Conservation (phyloP, 2,329 filamentous ascomycete species). For the Fusarium gaditjirri region DNA sequence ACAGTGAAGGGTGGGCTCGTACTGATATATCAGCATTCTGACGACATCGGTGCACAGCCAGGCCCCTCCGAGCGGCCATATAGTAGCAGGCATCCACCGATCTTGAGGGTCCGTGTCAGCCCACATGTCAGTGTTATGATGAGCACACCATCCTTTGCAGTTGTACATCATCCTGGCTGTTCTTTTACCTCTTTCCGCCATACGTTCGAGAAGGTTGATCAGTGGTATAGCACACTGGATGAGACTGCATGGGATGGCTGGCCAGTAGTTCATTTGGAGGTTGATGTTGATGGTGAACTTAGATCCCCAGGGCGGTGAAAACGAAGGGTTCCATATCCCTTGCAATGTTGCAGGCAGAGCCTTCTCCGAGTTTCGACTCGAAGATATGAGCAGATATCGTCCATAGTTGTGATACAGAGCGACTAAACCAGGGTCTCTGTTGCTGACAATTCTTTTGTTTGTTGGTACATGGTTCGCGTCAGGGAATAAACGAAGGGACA, state of each 20-base stretch:
- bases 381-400: conserved; percentile 47
- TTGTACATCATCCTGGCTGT: conserved; percentile 52
- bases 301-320: conserved; percentile 54
- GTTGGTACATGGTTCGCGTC: conserved; percentile 37
- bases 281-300: conserved; percentile 65
- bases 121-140: conserved; percentile 55
- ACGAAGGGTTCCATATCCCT: conserved; percentile 51
- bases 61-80: conserved; percentile 41
- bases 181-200: conserved; percentile 44
- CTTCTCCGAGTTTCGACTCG: conserved; percentile 34
- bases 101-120: conserved; percentile 52
- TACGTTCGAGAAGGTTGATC: conserved; percentile 46
- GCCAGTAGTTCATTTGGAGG: conserved; percentile 65
- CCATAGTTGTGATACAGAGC: conserved; percentile 49
- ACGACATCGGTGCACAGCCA: conserved; percentile 42
- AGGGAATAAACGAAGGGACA: conserved; percentile 35
- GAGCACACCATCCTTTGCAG: conserved; percentile 50
- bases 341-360: conserved; percentile 49
- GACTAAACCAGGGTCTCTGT: conserved; percentile 42
- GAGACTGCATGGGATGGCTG: conserved; percentile 46
- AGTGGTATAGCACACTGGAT: conserved; percentile 55
- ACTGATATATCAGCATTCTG: conserved; percentile 41
- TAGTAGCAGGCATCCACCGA: conserved; percentile 44
- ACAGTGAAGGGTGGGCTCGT: conserved; percentile 25
- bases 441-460: conserved; percentile 22